Percentiles rank a stretch among this genome's conserved stretches.
Conservation (phyloP, 306 rosid species). For the Mucuna pruriens region DNA sequence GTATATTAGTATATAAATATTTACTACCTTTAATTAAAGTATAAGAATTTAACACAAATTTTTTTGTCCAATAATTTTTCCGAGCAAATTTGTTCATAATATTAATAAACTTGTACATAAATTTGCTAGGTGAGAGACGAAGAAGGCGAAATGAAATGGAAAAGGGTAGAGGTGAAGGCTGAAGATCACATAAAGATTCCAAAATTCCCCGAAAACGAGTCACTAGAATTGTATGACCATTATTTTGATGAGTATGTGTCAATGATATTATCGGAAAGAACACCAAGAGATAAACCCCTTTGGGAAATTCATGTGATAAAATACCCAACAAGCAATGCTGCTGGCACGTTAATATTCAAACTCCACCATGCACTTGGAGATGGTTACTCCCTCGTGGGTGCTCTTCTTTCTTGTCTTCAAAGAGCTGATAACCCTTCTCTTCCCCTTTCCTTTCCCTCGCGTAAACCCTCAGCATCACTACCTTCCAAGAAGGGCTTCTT, state of each 20-base stretch:
- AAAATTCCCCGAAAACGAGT: slow-evolving; percentile 38
- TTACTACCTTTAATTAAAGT: too few relatives aligned
- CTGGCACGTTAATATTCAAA: slow-evolving; percentile 52
- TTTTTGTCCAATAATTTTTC: background rate
- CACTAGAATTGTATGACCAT: slow-evolving; percentile 44
- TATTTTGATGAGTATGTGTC: slow-evolving; percentile 51
- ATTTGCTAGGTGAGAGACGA: slow-evolving; percentile 40
- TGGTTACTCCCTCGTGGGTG: slow-evolving; percentile 63
- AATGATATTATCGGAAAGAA: slow-evolving; percentile 27
- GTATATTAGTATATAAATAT: too few relatives aligned
- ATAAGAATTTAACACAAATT: too few relatives aligned
- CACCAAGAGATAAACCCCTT: slow-evolving; percentile 46
- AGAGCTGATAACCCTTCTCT: slow-evolving; percentile 63
- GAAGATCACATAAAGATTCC: slow-evolving; percentile 56
- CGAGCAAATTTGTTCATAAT: background rate
- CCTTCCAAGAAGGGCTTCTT: background rate
- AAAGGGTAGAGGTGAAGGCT: slow-evolving; percentile 48
- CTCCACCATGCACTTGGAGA: slow-evolving; percentile 76
- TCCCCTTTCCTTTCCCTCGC: slow-evolving; percentile 61
- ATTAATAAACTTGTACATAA: background rate
- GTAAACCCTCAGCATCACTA: background rate
- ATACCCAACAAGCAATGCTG: slow-evolving; percentile 59
- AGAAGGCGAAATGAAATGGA: slow-evolving; percentile 52
- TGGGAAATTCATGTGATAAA: slow-evolving; percentile 67
- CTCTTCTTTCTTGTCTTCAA: slow-evolving; percentile 62